Conservation (phyloP, 139 green algal species). For the Nannochloris sp. region DNA sequence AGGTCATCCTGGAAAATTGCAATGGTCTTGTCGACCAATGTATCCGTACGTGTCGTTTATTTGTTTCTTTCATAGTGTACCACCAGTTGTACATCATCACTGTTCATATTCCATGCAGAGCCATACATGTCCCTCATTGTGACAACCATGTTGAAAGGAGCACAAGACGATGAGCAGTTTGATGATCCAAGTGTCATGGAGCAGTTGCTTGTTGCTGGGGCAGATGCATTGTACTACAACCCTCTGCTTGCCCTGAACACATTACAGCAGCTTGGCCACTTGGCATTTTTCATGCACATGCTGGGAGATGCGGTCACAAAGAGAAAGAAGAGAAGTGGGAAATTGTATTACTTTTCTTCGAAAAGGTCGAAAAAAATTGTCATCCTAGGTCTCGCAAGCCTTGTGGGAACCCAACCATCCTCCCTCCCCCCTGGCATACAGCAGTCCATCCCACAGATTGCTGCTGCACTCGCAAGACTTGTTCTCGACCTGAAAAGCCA, state of each 20-base stretch:
- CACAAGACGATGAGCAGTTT: not conserved
- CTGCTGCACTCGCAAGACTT: constrained; percentile 26
- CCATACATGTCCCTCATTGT: constrained; percentile 23
- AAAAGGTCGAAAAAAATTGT: constrained; percentile 74
- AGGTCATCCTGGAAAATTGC: constrained; percentile 73
- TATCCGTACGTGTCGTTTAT: constrained; percentile 41
- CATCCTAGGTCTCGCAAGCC: constrained; percentile 48
- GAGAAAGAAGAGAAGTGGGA: constrained; percentile 20
- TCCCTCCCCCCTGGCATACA: constrained; percentile 32
- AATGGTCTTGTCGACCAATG: constrained; percentile 66
- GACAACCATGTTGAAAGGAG: constrained; percentile 1
- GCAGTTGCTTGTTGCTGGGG: constrained; percentile 60
- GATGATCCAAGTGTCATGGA: constrained; percentile 32
- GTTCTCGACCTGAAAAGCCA: constrained; percentile 35
- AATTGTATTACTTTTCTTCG: constrained; percentile 53
- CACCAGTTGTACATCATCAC: too few relatives aligned
- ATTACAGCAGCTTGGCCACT: constrained; percentile 38
- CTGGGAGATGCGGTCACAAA: constrained; percentile 32
- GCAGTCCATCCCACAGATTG: constrained; percentile 26
- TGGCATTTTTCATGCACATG: constrained; percentile 19
- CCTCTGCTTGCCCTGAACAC: constrained; percentile 48
- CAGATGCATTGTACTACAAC: constrained; percentile 89
- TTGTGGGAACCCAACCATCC: constrained; percentile 47
- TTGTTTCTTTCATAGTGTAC: too few relatives aligned
- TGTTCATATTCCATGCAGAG: not conserved